phyloP scores from a whole-genome alignment of 805 yeast genomes.

The Wickerhamiella musiphila region DNA sequence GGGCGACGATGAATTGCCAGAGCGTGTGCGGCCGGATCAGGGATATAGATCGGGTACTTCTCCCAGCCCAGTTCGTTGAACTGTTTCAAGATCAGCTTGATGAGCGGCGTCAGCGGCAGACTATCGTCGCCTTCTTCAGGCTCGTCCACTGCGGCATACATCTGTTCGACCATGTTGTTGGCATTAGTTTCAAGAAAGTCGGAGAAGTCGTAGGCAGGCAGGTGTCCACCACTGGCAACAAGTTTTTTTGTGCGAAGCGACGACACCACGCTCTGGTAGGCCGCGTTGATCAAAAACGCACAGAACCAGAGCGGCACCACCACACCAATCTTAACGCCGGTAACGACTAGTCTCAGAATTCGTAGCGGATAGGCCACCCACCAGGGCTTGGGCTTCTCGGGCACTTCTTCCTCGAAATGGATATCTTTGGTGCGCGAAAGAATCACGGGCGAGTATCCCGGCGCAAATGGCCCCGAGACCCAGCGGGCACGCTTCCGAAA shows the following conservation, averaged over 20 bases:
- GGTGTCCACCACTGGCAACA: conserved; percentile 3
- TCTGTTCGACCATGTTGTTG: conserved; percentile 13
- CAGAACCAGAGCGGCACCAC: conserved; percentile 47
- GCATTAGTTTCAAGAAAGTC: conserved; percentile 12
- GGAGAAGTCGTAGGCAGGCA: conserved; percentile 14
- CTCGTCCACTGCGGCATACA: conserved; percentile 11
- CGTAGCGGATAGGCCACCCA: conserved; percentile 5
- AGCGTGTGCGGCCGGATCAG: conserved; percentile 59
- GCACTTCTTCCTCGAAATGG: conserved; percentile 12
- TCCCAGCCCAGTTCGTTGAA: conserved; percentile 49
- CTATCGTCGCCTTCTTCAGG: conserved; percentile 14
- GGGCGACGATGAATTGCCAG: conserved; percentile 57
- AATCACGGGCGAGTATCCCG: conserved; percentile 13
- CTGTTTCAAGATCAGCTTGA: conserved; percentile 34
- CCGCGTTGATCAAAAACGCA: conserved; percentile 34
- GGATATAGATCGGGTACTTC: conserved; percentile 54
- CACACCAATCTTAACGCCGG: conserved; percentile 29
- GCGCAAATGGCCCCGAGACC: conserved; percentile 10
- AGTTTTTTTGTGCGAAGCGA: conserved; percentile 19
- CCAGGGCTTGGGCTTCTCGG: conserved; percentile 1
- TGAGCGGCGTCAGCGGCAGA: conserved; percentile 19
- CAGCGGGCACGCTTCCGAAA: conserved; percentile 3
- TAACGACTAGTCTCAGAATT: conserved; percentile 28
- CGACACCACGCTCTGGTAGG: conserved; percentile 27
- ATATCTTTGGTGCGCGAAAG: conserved; percentile 2